These are phyloP conservation scores for Rubus idaeus DNA, from an alignment of 306 rosid species.

Conservation along the genomic window DNA sequence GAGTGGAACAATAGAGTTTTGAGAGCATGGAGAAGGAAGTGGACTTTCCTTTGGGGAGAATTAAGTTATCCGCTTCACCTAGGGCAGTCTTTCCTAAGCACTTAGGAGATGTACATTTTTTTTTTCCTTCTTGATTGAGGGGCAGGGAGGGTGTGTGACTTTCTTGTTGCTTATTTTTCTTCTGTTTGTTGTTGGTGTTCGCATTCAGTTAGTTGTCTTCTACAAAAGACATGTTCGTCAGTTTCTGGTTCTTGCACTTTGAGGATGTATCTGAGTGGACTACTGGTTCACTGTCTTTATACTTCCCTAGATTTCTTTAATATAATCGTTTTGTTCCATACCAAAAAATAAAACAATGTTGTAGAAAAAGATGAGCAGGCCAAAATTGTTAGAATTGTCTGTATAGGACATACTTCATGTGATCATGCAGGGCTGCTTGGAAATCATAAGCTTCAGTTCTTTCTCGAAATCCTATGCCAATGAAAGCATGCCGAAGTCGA, in stretches of 20 bases:
- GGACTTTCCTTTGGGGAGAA: no score
- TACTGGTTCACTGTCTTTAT: not conserved
- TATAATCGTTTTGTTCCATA: not conserved
- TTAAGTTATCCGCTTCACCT: no score
- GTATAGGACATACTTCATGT: slow-evolving; percentile 71
- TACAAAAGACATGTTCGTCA: no score
- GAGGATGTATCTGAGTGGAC: not conserved
- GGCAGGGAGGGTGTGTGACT: no score
- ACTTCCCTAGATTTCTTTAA: not conserved
- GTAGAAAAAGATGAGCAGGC: slow-evolving; percentile 1
- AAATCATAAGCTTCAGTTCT: slow-evolving; percentile 97
- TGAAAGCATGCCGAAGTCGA: slow-evolving; percentile 91
- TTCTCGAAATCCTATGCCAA: slow-evolving; percentile 94
- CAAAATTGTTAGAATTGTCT: slow-evolving; percentile 24
- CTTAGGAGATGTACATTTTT: no score
- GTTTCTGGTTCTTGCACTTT: not conserved
- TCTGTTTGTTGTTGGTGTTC: no score
- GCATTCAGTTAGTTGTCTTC: no score
- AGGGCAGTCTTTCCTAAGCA: no score
- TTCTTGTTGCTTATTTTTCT: no score
- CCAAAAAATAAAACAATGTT: not conserved
- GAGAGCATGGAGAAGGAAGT: no score
- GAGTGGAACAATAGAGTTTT: no score
- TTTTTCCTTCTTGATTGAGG: no score
- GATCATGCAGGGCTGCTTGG: slow-evolving; percentile 96